Evolutionary conservation across 352 stramenopile genomes (phyloP).

Genomic region (Plasmopara viticola): DNA sequence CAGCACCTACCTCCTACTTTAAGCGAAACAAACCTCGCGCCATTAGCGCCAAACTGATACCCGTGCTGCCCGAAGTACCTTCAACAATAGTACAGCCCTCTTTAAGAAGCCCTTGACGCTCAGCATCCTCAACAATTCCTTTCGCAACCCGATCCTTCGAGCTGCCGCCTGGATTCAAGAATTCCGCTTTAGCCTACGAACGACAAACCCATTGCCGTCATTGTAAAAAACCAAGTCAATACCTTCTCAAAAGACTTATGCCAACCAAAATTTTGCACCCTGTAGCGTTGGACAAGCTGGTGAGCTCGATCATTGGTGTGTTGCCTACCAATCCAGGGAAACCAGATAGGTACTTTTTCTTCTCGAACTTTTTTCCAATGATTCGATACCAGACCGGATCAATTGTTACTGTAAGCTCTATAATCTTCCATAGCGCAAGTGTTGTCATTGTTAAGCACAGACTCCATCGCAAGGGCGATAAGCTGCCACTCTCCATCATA

Average conservation of each 20-base stretch:
- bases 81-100: slow-evolving; percentile 93
- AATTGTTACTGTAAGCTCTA: slow-evolving; percentile 32
- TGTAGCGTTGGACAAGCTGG: slow-evolving; percentile 85
- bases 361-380: slow-evolving; percentile 22
- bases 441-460: slow-evolving; percentile 52
- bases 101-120: slow-evolving; percentile 81
- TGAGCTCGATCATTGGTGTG: slow-evolving; percentile 89
- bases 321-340: slow-evolving; percentile 90
- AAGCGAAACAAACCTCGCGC: slow-evolving; percentile 48
- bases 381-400: slow-evolving; percentile 10
- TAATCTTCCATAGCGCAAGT: slow-evolving; percentile 64
- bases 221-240: not conserved
- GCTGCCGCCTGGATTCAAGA: slow-evolving; percentile 95
- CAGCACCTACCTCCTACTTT: slow-evolving; percentile 1
- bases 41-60: slow-evolving; percentile 94
- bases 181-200: slow-evolving; percentile 91
- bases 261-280: slow-evolving; percentile 86
- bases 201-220: too few relatives aligned
- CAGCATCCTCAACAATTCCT: slow-evolving; percentile 92
- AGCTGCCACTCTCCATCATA: slow-evolving; percentile 24
- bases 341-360: slow-evolving; percentile 16
- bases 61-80: slow-evolving; percentile 96
- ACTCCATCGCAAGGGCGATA: slow-evolving; percentile 48
- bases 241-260: not conserved
- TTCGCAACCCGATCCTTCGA: slow-evolving; percentile 96